A percentile compares a stretch with the other conserved stretches of the same genome.
Evolutionary conservation across 1,139 yeast species (phyloP).

Genomic region (Sugiyamaella grinbergsii): DNA sequence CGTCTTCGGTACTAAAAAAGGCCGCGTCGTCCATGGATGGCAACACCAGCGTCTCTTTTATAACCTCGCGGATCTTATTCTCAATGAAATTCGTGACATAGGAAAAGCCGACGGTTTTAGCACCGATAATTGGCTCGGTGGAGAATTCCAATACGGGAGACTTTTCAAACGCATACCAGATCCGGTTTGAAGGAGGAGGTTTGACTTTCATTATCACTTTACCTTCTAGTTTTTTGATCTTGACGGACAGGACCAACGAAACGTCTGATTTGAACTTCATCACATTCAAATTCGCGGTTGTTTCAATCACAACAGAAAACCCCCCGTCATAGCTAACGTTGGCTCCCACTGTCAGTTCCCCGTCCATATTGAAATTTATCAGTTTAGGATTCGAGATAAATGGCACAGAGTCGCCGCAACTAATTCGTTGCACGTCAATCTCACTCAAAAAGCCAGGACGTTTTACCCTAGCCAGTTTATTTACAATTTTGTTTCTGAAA

Average conservation of each 20-base stretch:
- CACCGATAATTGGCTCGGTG: constrained; percentile 86
- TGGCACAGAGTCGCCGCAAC: constrained; percentile 81
- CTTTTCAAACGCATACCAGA: constrained; percentile 86
- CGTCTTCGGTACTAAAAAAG: constrained; percentile 62
- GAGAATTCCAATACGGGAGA: constrained; percentile 75
- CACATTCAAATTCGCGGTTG: constrained; percentile 71
- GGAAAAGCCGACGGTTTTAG: constrained; percentile 74
- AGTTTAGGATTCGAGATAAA: constrained; percentile 72
- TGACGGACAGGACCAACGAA: constrained; percentile 70
- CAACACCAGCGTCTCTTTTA: constrained; percentile 74
- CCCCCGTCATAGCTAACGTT: constrained; percentile 72
- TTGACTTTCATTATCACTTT: constrained; percentile 68
- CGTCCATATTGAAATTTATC: constrained; percentile 75
- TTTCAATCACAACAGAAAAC: constrained; percentile 71
- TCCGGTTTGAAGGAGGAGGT: constrained; percentile 85
- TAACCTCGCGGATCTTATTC: constrained; percentile 73
- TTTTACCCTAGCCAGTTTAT: constrained; percentile 75
- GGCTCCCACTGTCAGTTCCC: constrained; percentile 64
- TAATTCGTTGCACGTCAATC: constrained; percentile 69
- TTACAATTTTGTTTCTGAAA: constrained; percentile 60
- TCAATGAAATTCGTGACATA: constrained; percentile 80
- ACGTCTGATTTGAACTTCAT: constrained; percentile 73
- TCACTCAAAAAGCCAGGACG: constrained; percentile 87
- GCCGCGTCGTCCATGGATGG: constrained; percentile 90
- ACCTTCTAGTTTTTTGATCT: constrained; percentile 70